Conservation (phyloP, 345 rosid species). For the Trapa incisa region DNA sequence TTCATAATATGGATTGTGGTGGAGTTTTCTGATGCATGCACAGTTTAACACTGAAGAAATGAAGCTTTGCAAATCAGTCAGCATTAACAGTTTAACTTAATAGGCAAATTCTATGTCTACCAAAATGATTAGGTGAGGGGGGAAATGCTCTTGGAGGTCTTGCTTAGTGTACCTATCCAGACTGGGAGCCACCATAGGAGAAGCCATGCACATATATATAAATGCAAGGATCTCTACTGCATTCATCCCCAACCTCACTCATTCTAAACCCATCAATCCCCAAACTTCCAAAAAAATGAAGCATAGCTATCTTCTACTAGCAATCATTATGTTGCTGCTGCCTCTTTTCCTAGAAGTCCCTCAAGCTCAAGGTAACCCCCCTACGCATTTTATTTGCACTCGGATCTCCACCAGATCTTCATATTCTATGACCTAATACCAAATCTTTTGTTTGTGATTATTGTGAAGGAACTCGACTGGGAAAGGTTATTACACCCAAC, state of each 20-base stretch:
- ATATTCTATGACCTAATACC: neutral
- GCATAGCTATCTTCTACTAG: neutral
- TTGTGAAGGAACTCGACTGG: constrained; percentile 1
- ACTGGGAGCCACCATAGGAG: neutral
- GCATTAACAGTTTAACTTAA: too few relatives aligned
- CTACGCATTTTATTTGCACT: neutral
- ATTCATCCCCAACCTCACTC: neutral
- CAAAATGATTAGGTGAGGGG: neutral
- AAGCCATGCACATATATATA: neutral
- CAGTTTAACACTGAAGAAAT: too few relatives aligned
- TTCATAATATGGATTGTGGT: too few relatives aligned
- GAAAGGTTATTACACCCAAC: neutral
- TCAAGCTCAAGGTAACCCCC: constrained; percentile 6
- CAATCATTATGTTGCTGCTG: neutral
- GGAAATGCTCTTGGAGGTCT: neutral
- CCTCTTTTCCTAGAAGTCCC: constrained; percentile 1
- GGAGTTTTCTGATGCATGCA: too few relatives aligned
- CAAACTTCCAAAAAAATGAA: constrained; percentile 1
- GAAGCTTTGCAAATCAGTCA: too few relatives aligned
- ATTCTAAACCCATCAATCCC: neutral
- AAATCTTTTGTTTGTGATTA: neutral
- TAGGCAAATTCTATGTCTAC: neutral
- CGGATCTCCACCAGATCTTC: neutral
- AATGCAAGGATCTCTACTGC: neutral
- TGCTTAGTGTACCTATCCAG: neutral